Evolutionary conservation across 768 basidiomycete species (phyloP).

Genomic region (Boletus reticuloceps): DNA sequence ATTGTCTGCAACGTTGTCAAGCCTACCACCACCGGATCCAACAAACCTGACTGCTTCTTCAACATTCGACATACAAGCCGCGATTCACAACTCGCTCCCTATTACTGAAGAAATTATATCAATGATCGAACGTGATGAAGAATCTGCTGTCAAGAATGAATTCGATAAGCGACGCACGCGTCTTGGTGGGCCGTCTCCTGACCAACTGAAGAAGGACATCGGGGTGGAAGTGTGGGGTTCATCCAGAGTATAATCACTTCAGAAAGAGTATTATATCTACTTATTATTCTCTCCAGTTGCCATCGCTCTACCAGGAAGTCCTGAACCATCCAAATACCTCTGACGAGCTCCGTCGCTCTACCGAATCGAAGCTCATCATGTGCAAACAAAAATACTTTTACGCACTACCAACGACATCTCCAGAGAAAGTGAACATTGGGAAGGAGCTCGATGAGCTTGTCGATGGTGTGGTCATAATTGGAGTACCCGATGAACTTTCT

Average conservation of each 20-base stretch:
- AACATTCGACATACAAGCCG: slow-evolving; percentile 53
- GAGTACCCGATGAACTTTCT: slow-evolving; percentile 74
- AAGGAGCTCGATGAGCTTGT: slow-evolving; percentile 69
- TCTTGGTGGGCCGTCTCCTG: slow-evolving; percentile 62
- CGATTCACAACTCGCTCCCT: slow-evolving; percentile 68
- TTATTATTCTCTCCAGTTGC: slow-evolving; percentile 48
- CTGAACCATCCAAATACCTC: slow-evolving; percentile 76
- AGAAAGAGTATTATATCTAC: slow-evolving; percentile 1
- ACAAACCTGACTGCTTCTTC: slow-evolving; percentile 68
- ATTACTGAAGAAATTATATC: slow-evolving; percentile 68
- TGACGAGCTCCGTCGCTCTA: slow-evolving; percentile 73
- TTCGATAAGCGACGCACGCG: slow-evolving; percentile 76
- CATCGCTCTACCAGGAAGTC: slow-evolving; percentile 72
- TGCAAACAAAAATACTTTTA: slow-evolving; percentile 61
- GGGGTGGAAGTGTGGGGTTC: slow-evolving; percentile 58
- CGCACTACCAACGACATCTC: slow-evolving; percentile 47
- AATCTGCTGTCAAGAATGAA: slow-evolving; percentile 55
- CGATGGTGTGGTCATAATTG: slow-evolving; percentile 71
- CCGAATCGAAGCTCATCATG: slow-evolving; percentile 72
- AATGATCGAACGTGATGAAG: slow-evolving; percentile 64
- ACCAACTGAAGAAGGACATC: slow-evolving; percentile 60
- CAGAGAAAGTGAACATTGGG: slow-evolving; percentile 47
- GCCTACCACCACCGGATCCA: slow-evolving; percentile 71
- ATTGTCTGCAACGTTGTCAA: slow-evolving; percentile 57
- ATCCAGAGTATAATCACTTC: slow-evolving; percentile 50